Evolutionary conservation across 2,329 filamentous ascomycete species (phyloP), one percentile per base, ranked within the genome.

Genomic region (Sordariomycetes sp.): DNA sequence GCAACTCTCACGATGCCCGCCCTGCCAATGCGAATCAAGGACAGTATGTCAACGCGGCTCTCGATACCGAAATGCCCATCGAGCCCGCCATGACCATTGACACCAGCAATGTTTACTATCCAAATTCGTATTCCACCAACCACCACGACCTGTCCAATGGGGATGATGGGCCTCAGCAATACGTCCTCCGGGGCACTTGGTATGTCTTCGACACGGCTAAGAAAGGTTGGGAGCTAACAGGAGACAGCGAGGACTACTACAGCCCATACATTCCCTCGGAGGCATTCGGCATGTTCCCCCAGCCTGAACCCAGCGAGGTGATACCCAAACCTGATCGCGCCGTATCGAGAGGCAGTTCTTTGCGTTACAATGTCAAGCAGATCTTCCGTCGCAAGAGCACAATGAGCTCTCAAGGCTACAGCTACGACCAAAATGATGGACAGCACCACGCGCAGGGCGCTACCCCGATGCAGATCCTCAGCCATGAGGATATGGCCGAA

Each of bases 201-300:
- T n/a, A n/a, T n/a, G n/a, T n/a, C n/a, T n/a, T n/a, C n/a, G n/a
- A n/a, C n/a, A n/a, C n/a, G n/a, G n/a, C n/a, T n/a, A n/a, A n/a
- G n/a, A n/a, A n/a, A n/a, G n/a, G n/a, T n/a, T n/a, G n/a, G n/a
- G n/a, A n/a, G n/a, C n/a, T n/a, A n/a, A n/a, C n/a, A n/a, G n/a
- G n/a, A n/a, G n/a, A n/a, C 25, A 64, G 50, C 34, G 57, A 58
- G 28, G 58, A 63, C 37, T 64, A 64, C 39, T 64, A 64, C 42
- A 59, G 57, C 32, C 51, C 56, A 10, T 54, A 54, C 3, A 54
- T 64, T 29, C 59, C 60, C 3, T 60, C 58, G 3, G 56, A 59
- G 34, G 58, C 57, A 5, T 62, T 63, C 39, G 59, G 58, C 40
- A 61, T 63, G 58, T 38, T 30, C 33, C 23, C 36, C 5, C 24